Percentiles rank a stretch among this genome's conserved stretches.
Evolutionary conservation across 768 basidiomycete genomes (phyloP).

Genomic region (Mycena galericulata): DNA sequence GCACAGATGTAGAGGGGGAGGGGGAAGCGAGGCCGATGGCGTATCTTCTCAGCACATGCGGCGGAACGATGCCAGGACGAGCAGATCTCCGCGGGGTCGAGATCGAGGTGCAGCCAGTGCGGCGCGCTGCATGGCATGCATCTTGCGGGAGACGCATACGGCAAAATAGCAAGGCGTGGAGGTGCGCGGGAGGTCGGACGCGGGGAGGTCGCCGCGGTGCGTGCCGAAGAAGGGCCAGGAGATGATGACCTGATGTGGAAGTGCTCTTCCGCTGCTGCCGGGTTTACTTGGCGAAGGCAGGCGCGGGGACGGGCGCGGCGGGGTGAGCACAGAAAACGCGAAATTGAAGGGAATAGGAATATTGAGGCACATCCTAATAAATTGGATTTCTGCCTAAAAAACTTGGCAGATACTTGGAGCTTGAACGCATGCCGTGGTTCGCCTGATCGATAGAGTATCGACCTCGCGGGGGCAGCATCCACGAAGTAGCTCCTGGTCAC

Average conservation of each 20-base stretch:
- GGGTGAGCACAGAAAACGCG: no score
- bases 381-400: no score
- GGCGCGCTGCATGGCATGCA: conserved; percentile 76
- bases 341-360: no score
- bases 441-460: conserved; percentile 3
- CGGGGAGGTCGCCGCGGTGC: conserved; percentile 80
- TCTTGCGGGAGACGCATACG: conserved; percentile 79
- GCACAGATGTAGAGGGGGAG: no score
- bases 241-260: conserved; percentile 82
- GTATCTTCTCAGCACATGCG: no score
- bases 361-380: no score
- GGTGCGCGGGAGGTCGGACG: conserved; percentile 78
- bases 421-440: no score
- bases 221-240: conserved; percentile 95
- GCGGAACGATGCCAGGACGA: no score
- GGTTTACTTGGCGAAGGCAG: no score
- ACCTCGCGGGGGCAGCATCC: conserved; percentile 22
- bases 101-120: conserved; percentile 80
- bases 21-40: no score
- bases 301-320: no score
- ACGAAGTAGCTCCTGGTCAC: conserved; percentile 25
- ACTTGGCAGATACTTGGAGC: no score
- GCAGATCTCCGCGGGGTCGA: conserved; percentile 83
- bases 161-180: conserved; percentile 68
- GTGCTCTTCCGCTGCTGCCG: conserved; percentile 44